Base-by-base conservation (phyloP, 148 eudicot species). In the Camellia japonica region DNA sequence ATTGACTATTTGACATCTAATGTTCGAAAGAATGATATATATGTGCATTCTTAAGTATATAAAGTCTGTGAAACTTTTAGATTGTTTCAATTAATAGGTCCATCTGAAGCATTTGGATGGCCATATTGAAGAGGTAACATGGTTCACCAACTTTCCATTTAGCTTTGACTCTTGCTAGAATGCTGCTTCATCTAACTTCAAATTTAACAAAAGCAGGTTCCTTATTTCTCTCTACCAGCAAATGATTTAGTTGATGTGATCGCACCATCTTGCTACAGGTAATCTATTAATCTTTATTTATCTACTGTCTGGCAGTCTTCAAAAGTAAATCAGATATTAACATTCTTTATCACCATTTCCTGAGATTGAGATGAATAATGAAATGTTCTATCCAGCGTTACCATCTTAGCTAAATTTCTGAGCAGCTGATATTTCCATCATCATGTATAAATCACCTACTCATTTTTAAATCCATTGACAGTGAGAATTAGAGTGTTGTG, bases 71-170 rank as follows among this genome's bases (percentile, higher is more conserved):
- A 64, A 82, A 73, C 58, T 79, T 42, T 38, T 23, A 52, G n/a
- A 56, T 66, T 68, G 49, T 71, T 78, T 74, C 43, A 81, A 56
- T 77, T 47, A 81, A 56, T 77, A 95, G 99, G 99, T 95, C 73
- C 98, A 95, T 75, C 88, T 95, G 89, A 95, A 95, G 95, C 99
- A 95, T 88, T 89, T 95, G 85, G 99, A 95, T 87, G 99, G 99
- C 58, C 99, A 89, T 81, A 95, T 91, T 74, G 99, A 95, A 84
- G 99, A 95, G 93, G 99, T 95, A 88, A 78, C 19, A 65, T 79
- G 72, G 51, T 63, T 38, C n/a, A 63, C 41, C 61, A 23, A 55
- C 13, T 15, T 69, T 76, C 70, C 20, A 19, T 65, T 68, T 67
- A 20, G 51, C 18, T 81, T 80, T 30, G 10, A 47, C 51, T 54